These are phyloP conservation scores for Dissophora ornata DNA, from an alignment of 192 early-diverging fungal genomes.

Conservation along the genomic window DNA sequence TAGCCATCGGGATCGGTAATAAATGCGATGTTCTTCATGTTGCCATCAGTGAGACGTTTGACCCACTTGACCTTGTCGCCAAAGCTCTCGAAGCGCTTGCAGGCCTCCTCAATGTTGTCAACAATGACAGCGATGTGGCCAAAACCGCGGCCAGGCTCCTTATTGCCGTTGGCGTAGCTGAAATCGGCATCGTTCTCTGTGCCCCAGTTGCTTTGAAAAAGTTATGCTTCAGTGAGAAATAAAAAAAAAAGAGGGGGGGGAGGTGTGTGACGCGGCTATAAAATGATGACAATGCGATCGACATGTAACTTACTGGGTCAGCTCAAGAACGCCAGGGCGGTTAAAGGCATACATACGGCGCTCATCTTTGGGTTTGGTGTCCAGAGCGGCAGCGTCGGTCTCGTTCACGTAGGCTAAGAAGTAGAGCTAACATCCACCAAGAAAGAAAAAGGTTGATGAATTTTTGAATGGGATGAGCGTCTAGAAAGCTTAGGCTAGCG, in stretches of 20 bases:
- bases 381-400: constrained; percentile 60
- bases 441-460: not conserved
- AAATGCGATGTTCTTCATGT: constrained; percentile 88
- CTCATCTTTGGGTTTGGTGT: constrained; percentile 63
- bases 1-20: constrained; percentile 88
- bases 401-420: constrained; percentile 75
- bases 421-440: constrained; percentile 71
- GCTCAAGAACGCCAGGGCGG: constrained; percentile 80
- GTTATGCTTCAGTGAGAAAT: too few species aligned
- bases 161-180: constrained; percentile 78
- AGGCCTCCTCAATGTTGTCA: constrained; percentile 81
- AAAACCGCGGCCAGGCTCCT: constrained; percentile 76
- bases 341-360: constrained; percentile 64
- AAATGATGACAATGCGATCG: too few species aligned
- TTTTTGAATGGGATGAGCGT: too few species aligned
- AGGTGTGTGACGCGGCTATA: too few species aligned
- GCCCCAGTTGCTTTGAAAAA: constrained; percentile 84
- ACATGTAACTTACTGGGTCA: constrained; percentile 74
- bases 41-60: constrained; percentile 80
- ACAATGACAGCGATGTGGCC: constrained; percentile 87
- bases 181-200: constrained; percentile 75
- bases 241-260: constrained; percentile 2
- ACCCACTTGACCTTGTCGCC: constrained; percentile 81
- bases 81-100: constrained; percentile 75
- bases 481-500: too few species aligned